Conservation (phyloP, 352 stramenopile genomes). For the Pythium monospermum region DNA sequence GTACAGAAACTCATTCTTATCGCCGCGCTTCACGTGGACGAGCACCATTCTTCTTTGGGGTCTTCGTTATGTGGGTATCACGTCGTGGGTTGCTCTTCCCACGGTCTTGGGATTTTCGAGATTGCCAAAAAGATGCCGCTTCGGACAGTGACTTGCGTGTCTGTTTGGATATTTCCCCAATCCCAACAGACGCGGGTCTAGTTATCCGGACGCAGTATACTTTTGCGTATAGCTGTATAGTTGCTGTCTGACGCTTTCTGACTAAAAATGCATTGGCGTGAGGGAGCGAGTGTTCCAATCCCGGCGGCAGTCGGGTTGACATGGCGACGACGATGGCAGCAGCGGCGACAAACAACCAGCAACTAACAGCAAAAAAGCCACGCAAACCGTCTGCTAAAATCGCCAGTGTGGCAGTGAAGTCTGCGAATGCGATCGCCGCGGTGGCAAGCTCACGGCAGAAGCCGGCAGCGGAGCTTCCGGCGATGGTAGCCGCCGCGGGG, state of each 20-base stretch:
- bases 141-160: neutral
- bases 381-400: slow-evolving; percentile 1
- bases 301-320: too few species aligned
- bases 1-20: slow-evolving; percentile 90
- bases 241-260: slow-evolving; percentile 1
- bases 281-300: too few species aligned
- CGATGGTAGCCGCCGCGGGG: neutral
- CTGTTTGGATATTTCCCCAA: slow-evolving; percentile 1
- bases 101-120: neutral
- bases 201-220: slow-evolving; percentile 15
- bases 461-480: neutral
- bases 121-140: slow-evolving; percentile 1
- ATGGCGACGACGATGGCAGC: neutral
- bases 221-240: slow-evolving; percentile 13
- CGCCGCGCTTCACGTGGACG: slow-evolving; percentile 83
- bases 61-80: too few species aligned
- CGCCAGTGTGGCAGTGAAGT: slow-evolving; percentile 9
- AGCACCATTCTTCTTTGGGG: slow-evolving; percentile 77
- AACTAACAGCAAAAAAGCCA: neutral
- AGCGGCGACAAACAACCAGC: neutral
- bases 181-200: neutral
- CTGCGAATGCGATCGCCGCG: neutral
- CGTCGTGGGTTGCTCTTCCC: too few species aligned
- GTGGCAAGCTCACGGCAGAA: neutral
- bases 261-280: too few species aligned